Evolutionary conservation across 345 rosid species (phyloP).

Genomic region (Trapa incisa): DNA sequence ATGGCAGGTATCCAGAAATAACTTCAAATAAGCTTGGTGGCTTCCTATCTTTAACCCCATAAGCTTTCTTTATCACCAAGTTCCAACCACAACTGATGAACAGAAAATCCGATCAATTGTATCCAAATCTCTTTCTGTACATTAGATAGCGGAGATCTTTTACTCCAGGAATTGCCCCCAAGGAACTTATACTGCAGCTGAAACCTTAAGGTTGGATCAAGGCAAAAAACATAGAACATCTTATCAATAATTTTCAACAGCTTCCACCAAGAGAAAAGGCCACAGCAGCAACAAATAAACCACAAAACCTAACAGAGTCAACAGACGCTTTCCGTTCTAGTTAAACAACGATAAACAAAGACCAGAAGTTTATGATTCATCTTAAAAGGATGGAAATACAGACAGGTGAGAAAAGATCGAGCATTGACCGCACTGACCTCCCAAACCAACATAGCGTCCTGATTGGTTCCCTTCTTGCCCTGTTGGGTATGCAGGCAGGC

Average conservation of each 20-base stretch:
- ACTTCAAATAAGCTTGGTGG: too few species aligned
- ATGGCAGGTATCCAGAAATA: too few species aligned
- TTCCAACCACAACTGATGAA: too few species aligned
- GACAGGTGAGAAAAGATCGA: neutral
- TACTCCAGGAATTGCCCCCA: too few species aligned
- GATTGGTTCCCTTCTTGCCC: slow-evolving; percentile 94
- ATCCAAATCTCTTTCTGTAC: too few species aligned
- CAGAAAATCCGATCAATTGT: too few species aligned
- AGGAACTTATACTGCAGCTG: neutral
- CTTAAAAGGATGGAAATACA: neutral
- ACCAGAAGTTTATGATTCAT: neutral
- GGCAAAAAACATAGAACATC: neutral
- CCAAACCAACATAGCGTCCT: slow-evolving; percentile 95
- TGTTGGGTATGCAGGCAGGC: slow-evolving; percentile 87
- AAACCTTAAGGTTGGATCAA: neutral
- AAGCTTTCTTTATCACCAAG: too few species aligned
- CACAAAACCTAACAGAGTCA: neutral
- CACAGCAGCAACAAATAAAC: neutral
- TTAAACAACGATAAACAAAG: neutral
- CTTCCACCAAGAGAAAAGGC: neutral
- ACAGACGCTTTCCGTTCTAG: neutral
- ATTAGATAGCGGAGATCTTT: too few species aligned
- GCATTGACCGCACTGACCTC: slow-evolving; percentile 36
- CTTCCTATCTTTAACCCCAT: too few species aligned
- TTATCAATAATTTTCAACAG: neutral